Evolutionary conservation across 768 basidiomycete genomes (phyloP).

Genomic region (Lactarius akahatsu): DNA sequence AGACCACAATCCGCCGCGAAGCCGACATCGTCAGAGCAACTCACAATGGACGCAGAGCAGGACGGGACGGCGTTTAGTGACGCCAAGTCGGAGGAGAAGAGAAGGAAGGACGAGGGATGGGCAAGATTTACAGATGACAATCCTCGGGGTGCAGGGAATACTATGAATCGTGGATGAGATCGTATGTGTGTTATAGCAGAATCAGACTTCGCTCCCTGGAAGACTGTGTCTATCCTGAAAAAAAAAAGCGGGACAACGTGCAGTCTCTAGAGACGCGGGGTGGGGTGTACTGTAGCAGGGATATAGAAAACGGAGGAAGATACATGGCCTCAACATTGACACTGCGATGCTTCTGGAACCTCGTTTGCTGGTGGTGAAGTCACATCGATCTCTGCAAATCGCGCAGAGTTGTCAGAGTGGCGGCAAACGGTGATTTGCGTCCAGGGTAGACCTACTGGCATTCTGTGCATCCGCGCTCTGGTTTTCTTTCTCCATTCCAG

Average conservation of each 20-base stretch:
- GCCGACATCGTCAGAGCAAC: conserved; percentile 75
- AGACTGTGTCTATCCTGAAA: conserved; percentile 1
- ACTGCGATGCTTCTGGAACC: conserved; percentile 84
- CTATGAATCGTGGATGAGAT: conserved; percentile 84
- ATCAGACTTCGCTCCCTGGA: conserved; percentile 8
- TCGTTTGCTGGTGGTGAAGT: conserved; percentile 65
- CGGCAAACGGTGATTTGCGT: background rate
- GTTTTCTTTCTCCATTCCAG: conserved; percentile 88
- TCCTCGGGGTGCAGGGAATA: conserved; percentile 92
- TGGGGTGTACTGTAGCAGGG: conserved; percentile 26
- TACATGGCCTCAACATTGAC: conserved; percentile 62
- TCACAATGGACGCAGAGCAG: conserved; percentile 76
- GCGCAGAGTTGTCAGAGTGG: background rate
- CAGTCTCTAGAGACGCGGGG: conserved; percentile 18
- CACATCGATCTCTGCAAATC: conserved; percentile 81
- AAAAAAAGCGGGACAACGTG: conserved; percentile 14
- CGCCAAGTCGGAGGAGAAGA: conserved; percentile 68
- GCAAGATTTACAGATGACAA: conserved; percentile 84
- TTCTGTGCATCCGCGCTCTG: conserved; percentile 50
- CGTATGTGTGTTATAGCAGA: conserved; percentile 19
- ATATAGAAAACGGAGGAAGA: conserved; percentile 25
- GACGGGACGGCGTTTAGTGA: conserved; percentile 74
- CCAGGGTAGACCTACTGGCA: conserved; percentile 39
- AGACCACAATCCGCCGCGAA: conserved; percentile 40
- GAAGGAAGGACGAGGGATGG: conserved; percentile 90